Conservation (phyloP, 1,284 basidiomycete genomes). For the Cyathus olla region DNA sequence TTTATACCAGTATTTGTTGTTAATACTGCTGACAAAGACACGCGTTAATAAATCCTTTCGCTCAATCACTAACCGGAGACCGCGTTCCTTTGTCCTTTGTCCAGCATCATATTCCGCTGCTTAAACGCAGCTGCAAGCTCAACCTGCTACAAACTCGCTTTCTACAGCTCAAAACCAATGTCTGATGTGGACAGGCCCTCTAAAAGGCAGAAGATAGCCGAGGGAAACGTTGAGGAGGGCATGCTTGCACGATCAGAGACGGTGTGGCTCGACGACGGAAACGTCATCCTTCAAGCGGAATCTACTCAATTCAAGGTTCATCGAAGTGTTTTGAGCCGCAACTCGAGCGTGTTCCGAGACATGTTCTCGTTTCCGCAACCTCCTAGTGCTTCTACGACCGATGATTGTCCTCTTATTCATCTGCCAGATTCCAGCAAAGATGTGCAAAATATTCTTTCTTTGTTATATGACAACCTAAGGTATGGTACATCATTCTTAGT, state of each 20-base stretch:
- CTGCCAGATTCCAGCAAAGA: slow-evolving; percentile 16
- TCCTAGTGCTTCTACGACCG: slow-evolving; percentile 10
- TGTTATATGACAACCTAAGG: slow-evolving; percentile 9
- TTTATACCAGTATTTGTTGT: no score
- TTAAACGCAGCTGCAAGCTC: no score
- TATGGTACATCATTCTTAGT: slow-evolving; percentile 3
- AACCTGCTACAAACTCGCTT: no score
- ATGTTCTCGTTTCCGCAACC: slow-evolving; percentile 14
- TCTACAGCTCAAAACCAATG: no score
- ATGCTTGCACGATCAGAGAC: not conserved
- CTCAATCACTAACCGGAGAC: no score
- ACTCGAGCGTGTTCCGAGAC: slow-evolving; percentile 18
- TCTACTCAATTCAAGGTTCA: slow-evolving; percentile 21
- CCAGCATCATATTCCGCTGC: no score
- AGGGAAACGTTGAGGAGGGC: not conserved
- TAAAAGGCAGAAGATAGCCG: not conserved
- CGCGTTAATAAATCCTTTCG: no score
- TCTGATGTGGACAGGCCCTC: not conserved
- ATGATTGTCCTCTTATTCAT: slow-evolving; percentile 17
- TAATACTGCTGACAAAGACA: no score
- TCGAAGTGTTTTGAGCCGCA: slow-evolving; percentile 14
- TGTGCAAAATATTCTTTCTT: slow-evolving; percentile 8
- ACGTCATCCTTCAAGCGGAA: slow-evolving; percentile 16
- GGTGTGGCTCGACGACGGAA: slow-evolving; percentile 17
- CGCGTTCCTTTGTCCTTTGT: no score